These are phyloP conservation scores for Xerocomellus dryophilus DNA, from an alignment of 768 basidiomycete genomes.

Conservation along the genomic window DNA sequence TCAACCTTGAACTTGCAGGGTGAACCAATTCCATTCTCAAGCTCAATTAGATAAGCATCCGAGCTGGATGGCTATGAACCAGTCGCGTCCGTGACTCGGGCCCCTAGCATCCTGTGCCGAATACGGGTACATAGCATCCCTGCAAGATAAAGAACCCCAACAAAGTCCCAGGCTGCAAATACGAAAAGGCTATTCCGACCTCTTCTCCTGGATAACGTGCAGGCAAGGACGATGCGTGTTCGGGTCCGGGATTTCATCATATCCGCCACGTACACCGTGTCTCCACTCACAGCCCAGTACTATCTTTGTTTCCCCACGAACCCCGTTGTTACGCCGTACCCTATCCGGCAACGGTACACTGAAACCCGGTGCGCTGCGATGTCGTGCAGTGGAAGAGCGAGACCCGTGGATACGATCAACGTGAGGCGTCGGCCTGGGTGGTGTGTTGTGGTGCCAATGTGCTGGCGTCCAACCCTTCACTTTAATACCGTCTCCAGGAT, in stretches of 20 bases:
- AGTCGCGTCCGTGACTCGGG: slow-evolving; percentile 14
- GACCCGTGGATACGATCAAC: not conserved
- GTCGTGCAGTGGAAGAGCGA: not conserved
- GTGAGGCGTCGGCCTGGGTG: slow-evolving; percentile 4
- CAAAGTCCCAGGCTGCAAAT: not conserved
- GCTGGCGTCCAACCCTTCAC: not conserved
- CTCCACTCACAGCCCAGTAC: slow-evolving; percentile 6
- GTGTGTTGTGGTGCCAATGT: not conserved
- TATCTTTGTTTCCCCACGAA: slow-evolving; percentile 4
- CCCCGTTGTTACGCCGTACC: slow-evolving; percentile 1
- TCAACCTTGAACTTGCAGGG: slow-evolving; percentile 22
- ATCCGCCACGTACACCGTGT: slow-evolving; percentile 10
- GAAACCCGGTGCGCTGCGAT: not conserved
- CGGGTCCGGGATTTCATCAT: slow-evolving; percentile 20
- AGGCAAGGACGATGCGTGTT: not conserved
- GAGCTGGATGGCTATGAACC: slow-evolving; percentile 21
- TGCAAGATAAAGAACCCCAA: slow-evolving; percentile 2
- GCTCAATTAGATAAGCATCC: slow-evolving; percentile 33
- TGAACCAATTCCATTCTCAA: slow-evolving; percentile 16
- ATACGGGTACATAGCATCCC: not conserved
- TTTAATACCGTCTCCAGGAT: slow-evolving; percentile 13
- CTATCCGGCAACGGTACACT: slow-evolving; percentile 2
- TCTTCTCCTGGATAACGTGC: not conserved
- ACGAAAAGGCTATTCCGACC: slow-evolving; percentile 2
- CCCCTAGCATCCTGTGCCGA: slow-evolving; percentile 17